Evolutionary conservation across 148 eudicot genomes (phyloP).

Genomic region (Rhododendron ovatum): DNA sequence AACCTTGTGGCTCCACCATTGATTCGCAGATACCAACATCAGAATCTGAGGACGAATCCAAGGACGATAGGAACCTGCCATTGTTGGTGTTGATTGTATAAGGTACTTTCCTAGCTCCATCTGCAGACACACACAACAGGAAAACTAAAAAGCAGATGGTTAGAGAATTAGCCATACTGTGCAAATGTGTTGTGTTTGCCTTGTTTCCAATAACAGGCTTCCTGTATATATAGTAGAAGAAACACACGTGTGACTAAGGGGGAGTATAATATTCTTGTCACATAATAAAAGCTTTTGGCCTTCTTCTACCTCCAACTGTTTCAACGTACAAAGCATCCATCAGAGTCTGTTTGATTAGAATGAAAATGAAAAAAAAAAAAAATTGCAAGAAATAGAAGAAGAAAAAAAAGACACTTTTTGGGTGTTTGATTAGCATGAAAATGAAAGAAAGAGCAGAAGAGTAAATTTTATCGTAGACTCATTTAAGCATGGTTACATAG

Average conservation of each 20-base stretch:
- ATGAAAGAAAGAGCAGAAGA: too few species aligned
- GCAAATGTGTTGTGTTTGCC: too few species aligned
- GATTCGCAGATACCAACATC: constrained; percentile 28
- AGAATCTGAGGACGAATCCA: neutral
- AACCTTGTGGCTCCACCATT: constrained; percentile 32
- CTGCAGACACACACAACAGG: constrained; percentile 21
- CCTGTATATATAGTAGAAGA: constrained; percentile 8
- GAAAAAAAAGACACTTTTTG: too few species aligned
- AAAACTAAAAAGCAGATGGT: constrained; percentile 16
- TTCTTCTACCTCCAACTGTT: neutral
- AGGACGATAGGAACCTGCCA: neutral
- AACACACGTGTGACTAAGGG: neutral
- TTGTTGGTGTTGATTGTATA: neutral
- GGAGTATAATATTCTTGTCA: neutral
- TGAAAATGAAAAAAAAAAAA: neutral
- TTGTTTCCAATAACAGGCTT: neutral
- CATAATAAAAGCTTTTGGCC: neutral
- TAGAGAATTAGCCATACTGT: constrained; percentile 8
- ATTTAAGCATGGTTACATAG: too few species aligned
- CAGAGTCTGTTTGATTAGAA: neutral
- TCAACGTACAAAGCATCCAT: neutral
- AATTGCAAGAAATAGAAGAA: neutral
- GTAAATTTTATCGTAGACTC: neutral
- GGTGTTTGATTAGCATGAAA: neutral
- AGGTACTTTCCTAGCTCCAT: constrained; percentile 28